Evolutionary conservation across 2,329 filamentous ascomycete genomes (phyloP), one percentile per base, ranked within the genome.

Genomic region (Arthrobotrys conoides): DNA sequence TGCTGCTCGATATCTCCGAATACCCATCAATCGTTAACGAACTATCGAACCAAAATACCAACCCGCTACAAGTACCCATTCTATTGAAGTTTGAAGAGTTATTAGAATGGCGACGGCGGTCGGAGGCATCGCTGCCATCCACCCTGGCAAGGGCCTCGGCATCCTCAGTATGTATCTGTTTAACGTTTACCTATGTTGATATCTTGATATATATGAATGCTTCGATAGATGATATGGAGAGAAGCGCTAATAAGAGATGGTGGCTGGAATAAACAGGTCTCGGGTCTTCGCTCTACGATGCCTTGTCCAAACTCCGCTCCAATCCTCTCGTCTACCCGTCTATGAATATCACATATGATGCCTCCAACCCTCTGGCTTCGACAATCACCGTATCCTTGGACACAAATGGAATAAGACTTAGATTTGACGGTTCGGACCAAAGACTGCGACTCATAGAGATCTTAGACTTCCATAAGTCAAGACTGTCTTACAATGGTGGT

Each of bases 361-460:
- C 81, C 27, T 71, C 70, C n/a, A 77, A 78, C 18, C 81, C 81
- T 33, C 73, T 82, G 38, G 30, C 65, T 57, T 80, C 80, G 3
- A 80, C 79, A 10, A 72, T 79, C 30, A 93, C 94, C 0, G 89
- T 97, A 18, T 88, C 88, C 18, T 89, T 99, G 3, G 92, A 94
- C 0, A 88, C 90, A 2, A 99, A 98, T 85, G 96, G 96, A 30
- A 85, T 99, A 33, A 92, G 95, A 12, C 86, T 99, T 67, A 93
- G 93, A 49, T 99, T 99, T 83, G 96, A 99, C 83, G 96, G 94
- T 0, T 91, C 93, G 3, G 94, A 98, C 82, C 96, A 99, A 85
- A 90, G 95, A 41, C 86, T 99, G 49, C 92, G 96, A 1, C 86
- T 99, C 79, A 93, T 99, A 81, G 96, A 99, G 84, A 90, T 98